Evolutionary conservation across 192 early-diverging fungal species (phyloP).

Genomic region (Coemansia sp.): DNA sequence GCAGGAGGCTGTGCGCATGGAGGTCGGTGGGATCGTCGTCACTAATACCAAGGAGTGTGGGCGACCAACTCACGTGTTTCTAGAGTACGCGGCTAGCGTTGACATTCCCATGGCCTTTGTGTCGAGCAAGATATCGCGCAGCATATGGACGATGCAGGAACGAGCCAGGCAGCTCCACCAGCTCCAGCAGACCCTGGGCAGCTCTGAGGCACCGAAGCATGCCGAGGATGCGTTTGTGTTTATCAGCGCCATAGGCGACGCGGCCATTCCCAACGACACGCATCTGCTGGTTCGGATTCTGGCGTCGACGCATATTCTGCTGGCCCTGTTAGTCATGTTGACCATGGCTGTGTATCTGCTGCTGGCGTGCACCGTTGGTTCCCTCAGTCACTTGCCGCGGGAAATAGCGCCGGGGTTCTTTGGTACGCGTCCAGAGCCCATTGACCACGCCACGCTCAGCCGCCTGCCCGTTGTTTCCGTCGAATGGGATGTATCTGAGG

Average conservation of each 20-base stretch:
- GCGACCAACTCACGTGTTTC: conserved; percentile 25
- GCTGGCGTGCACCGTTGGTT: conserved; percentile 40
- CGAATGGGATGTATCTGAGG: conserved; percentile 16
- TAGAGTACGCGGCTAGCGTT: conserved; percentile 24
- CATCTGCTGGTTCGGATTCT: conserved; percentile 19
- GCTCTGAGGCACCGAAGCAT: neutral
- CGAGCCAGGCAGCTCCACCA: conserved; percentile 2
- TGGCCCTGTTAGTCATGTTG: conserved; percentile 17
- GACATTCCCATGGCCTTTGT: conserved; percentile 39
- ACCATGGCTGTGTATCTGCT: conserved; percentile 26
- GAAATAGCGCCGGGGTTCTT: conserved; percentile 37
- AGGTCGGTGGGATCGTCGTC: conserved; percentile 27
- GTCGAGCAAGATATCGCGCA: conserved; percentile 14
- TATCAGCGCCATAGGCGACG: conserved; percentile 16
- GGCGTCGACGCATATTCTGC: conserved; percentile 29
- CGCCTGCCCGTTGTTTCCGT: conserved; percentile 33
- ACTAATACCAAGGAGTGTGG: conserved; percentile 43
- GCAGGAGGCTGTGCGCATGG: conserved; percentile 19
- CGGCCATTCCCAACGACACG: neutral
- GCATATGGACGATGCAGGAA: conserved; percentile 24
- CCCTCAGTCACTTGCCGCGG: conserved; percentile 31
- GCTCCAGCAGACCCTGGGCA: neutral
- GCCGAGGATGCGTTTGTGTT: conserved; percentile 25
- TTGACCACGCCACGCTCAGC: conserved; percentile 22
- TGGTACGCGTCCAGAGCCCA: conserved; percentile 20